Base-by-base conservation (phyloP, 2,329 filamentous ascomycete species). In the Diaporthe helianthi region DNA sequence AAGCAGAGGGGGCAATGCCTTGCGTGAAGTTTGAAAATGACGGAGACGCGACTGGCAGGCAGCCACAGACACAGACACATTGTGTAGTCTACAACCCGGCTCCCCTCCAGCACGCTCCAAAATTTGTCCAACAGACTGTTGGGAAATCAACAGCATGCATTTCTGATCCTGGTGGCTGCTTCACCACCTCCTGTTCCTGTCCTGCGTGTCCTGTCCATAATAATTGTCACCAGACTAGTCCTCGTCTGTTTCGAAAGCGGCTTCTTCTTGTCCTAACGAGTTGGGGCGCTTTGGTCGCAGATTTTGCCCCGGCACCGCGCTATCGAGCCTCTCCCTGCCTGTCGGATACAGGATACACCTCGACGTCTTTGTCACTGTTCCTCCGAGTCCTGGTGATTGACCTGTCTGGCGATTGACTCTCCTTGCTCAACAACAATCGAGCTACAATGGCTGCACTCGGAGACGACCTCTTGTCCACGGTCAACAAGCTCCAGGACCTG, bases 401-500 rank as follows among this genome's bases (percentile, higher is more conserved):
- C 58, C 36, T 44, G 58, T 63, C 58, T n/a, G n/a, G n/a, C n/a
- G n/a, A n/a, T n/a, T n/a, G n/a, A n/a, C 61, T 65, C 53, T 53
- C 36, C 51, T 29, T 51, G 54, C 38, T 31, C 36, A 46, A 49
- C 69, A 60, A 65, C 69, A 22, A 46, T 9, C 41, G 19, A 72
- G 75, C 71, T 75, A 76, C 74, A 79, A 99, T 98, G 96, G 92
- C 96, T 79, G 90, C 95, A 78, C 90, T 99, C 77, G 95, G 96
- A 79, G 96, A 99, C 82, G 94, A 99, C 83, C 86, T 99, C 82
- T 89, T 99, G 80, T 90, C 89, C 76, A 97, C 94, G 73, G 96
- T 99, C 84, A 99, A 99, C 86, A 97, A 97, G 86, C 87, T 99
- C 78, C 96, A 99, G 83, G 96, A 98, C 82, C 84, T 99, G 78